Percentiles rank a stretch among this genome's conserved stretches.
Conservation (phyloP, 139 green algal genomes). For the Chlorella sp. region DNA sequence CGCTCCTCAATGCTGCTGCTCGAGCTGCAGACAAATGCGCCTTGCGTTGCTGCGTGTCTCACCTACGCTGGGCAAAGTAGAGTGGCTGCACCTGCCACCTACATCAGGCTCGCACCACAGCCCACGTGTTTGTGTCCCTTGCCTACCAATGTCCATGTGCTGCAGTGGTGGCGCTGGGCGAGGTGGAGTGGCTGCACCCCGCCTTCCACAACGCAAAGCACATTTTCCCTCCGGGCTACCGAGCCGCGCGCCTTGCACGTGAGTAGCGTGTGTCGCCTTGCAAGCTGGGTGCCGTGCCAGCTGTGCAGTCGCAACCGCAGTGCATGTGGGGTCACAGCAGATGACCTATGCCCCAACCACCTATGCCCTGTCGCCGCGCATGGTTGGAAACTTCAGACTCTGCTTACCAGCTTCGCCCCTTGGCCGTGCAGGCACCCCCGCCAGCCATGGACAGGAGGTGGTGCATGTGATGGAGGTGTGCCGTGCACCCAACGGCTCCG, state of each 20-base stretch:
- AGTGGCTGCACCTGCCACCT: too few species aligned
- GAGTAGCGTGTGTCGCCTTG: background rate
- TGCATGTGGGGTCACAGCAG: too few species aligned
- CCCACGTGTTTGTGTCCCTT: background rate
- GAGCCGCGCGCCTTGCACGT: constrained; percentile 32
- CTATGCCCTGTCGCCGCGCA: too few species aligned
- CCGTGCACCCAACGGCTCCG: constrained; percentile 40
- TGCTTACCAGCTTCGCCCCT: too few species aligned
- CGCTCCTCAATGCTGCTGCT: background rate
- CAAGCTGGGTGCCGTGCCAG: too few species aligned
- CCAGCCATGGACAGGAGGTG: constrained; percentile 13
- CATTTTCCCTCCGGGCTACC: constrained; percentile 79
- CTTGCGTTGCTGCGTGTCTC: too few species aligned
- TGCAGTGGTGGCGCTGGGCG: constrained; percentile 65
- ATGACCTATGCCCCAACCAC: too few species aligned
- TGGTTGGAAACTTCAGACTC: too few species aligned
- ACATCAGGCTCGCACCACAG: background rate
- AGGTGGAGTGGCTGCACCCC: constrained; percentile 71
- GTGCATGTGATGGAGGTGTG: constrained; percentile 58
- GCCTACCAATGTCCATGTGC: background rate
- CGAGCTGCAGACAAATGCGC: too few species aligned
- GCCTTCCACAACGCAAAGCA: constrained; percentile 71
- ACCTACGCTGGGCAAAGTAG: too few species aligned
- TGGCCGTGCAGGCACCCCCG: constrained; percentile 21
- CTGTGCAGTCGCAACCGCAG: too few species aligned